These are phyloP conservation scores for Yamadazyma triangularis DNA, from an alignment of 1,139 yeast genomes.

Conservation along the genomic window DNA sequence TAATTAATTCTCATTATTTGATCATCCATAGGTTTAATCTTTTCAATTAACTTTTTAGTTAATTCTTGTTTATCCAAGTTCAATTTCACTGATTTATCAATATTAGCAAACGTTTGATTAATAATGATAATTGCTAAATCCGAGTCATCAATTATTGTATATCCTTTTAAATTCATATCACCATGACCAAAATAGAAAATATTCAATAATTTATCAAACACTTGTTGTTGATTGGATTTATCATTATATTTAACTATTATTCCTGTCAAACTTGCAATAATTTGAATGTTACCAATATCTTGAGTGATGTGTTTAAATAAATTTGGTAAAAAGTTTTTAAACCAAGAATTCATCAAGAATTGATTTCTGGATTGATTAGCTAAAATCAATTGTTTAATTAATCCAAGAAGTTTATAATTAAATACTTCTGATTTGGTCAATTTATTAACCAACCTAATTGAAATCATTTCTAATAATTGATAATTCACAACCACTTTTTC, in stretches of 20 bases:
- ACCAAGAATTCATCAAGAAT: constrained; percentile 43
- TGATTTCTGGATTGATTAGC: constrained; percentile 19
- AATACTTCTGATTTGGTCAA: constrained; percentile 14
- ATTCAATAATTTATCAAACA: constrained; percentile 28
- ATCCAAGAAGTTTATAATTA: constrained; percentile 17
- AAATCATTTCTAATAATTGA: constrained; percentile 45
- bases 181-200: constrained; percentile 18
- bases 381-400: constrained; percentile 18
- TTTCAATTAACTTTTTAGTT: constrained; percentile 6
- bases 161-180: constrained; percentile 8
- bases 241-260: constrained; percentile 35
- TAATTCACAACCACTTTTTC: constrained; percentile 41
- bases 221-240: constrained; percentile 30
- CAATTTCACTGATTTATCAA: constrained; percentile 32
- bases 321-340: constrained; percentile 30
- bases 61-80: constrained; percentile 8
- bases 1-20: constrained; percentile 48
- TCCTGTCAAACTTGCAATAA: constrained; percentile 35
- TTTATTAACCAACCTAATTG: constrained; percentile 45
- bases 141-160: constrained; percentile 26
- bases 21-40: constrained; percentile 8
- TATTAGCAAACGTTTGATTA: constrained; percentile 45
- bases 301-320: constrained; percentile 8
- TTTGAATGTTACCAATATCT: constrained; percentile 17
- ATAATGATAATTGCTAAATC: constrained; percentile 44